A percentile compares a stretch with the other conserved stretches of the same genome.
Conservation (phyloP, 169 alveolate species). For the Plasmodium ovale region DNA sequence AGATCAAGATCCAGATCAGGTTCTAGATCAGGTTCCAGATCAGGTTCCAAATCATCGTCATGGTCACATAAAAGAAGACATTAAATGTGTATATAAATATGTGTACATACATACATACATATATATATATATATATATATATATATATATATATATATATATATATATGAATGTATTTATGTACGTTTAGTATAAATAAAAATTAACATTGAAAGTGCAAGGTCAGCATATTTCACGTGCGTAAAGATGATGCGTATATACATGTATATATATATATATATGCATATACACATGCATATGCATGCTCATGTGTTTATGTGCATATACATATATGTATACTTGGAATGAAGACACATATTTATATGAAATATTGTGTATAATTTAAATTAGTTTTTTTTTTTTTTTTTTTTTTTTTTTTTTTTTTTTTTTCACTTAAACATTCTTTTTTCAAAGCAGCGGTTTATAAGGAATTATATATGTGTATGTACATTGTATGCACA, state of each 20-base stretch:
- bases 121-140: constrained; percentile 4
- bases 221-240: neutral
- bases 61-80: constrained; percentile 75
- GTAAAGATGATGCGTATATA: neutral
- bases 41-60: constrained; percentile 71
- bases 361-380: constrained; percentile 6
- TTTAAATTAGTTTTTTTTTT: neutral
- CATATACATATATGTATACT: too few relatives aligned
- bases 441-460: constrained; percentile 5
- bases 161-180: neutral
- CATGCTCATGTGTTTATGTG: too few relatives aligned
- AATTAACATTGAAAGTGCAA: neutral
- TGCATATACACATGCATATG: too few relatives aligned
- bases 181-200: too few relatives aligned
- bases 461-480: neutral
- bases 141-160: constrained; percentile 9
- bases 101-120: constrained; percentile 4
- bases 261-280: constrained; percentile 10
- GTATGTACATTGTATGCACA: neutral
- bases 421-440: neutral
- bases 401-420: neutral
- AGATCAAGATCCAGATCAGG: constrained; percentile 31
- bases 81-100: constrained; percentile 17
- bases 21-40: constrained; percentile 41
- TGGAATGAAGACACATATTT: neutral